These are phyloP conservation scores for Aureobasidium melanogenum DNA, from an alignment of 2,329 filamentous ascomycete species.

Conservation along the genomic window DNA sequence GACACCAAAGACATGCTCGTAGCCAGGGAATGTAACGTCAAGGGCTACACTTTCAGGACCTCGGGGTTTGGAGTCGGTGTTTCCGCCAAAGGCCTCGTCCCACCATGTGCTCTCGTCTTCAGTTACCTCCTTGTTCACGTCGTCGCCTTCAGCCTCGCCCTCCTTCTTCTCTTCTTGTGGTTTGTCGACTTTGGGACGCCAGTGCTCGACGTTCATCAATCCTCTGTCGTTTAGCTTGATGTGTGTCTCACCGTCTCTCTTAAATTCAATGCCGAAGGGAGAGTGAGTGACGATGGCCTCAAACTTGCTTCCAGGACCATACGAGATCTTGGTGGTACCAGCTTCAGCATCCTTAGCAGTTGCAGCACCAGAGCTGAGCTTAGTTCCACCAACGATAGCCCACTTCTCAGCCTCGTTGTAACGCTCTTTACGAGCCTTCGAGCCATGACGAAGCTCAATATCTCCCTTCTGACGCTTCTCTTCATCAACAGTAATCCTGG, in stretches of 20 bases:
- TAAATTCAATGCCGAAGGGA: slow-evolving; percentile 81
- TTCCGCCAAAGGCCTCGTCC: slow-evolving; percentile 93
- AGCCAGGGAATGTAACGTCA: slow-evolving; percentile 87
- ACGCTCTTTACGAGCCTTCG: slow-evolving; percentile 76
- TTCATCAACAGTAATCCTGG: slow-evolving; percentile 83
- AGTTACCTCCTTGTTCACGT: slow-evolving; percentile 30
- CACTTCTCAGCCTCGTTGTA: slow-evolving; percentile 88
- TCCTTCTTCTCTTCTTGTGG: slow-evolving; percentile 49
- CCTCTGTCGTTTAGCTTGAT: slow-evolving; percentile 87
- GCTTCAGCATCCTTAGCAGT: slow-evolving; percentile 56
- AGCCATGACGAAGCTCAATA: slow-evolving; percentile 77
- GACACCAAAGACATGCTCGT: slow-evolving; percentile 87
- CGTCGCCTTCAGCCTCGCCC: slow-evolving; percentile 32
- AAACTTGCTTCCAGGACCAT: slow-evolving; percentile 66
- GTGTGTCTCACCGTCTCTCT: slow-evolving; percentile 70
- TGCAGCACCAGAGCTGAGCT: slow-evolving; percentile 62
- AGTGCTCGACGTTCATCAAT: slow-evolving; percentile 88
- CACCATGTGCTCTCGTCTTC: slow-evolving; percentile 88
- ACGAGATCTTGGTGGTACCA: slow-evolving; percentile 64
- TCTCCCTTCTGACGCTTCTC: slow-evolving; percentile 82
- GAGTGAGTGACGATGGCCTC: slow-evolving; percentile 76
- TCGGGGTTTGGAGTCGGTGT: slow-evolving; percentile 89
- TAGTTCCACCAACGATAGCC: slow-evolving; percentile 74
- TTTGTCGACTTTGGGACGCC: slow-evolving; percentile 76
- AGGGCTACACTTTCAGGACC: slow-evolving; percentile 87